Percentiles rank a stretch among this genome's conserved stretches.
These are phyloP conservation scores for Aureobasidium vineae DNA, from an alignment of 2,329 filamentous ascomycete genomes.

Conservation along the genomic window DNA sequence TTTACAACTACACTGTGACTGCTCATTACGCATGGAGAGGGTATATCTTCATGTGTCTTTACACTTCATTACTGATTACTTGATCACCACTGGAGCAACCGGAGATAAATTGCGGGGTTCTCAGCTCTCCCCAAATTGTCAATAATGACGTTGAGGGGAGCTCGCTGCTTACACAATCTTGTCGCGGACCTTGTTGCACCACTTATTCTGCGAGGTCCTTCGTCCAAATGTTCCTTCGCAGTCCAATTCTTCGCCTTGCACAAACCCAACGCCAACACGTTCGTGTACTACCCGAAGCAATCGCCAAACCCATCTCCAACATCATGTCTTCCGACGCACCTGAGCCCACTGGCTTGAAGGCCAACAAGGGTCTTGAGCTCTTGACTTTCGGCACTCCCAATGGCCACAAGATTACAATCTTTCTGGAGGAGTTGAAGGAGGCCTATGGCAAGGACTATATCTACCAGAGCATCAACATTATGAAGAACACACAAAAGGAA, in stretches of 20 bases:
- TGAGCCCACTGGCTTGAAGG: slow-evolving; percentile 57
- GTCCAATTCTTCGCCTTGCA: slow-evolving; percentile 21
- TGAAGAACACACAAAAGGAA: slow-evolving; percentile 64
- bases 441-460: slow-evolving; percentile 62
- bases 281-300: slow-evolving; percentile 22
- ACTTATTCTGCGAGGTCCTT: background rate
- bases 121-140: background rate
- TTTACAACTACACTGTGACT: background rate
- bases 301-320: slow-evolving; percentile 8
- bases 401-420: slow-evolving; percentile 55
- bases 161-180: slow-evolving; percentile 18
- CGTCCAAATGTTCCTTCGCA: slow-evolving; percentile 21
- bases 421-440: slow-evolving; percentile 66
- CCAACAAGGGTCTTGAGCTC: slow-evolving; percentile 63
- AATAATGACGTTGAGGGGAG: slow-evolving; percentile 9
- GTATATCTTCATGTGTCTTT: background rate
- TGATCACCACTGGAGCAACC: too few species aligned
- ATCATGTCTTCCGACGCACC: slow-evolving; percentile 21
- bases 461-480: slow-evolving; percentile 59
- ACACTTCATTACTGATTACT: background rate
- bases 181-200: background rate
- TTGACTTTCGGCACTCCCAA: slow-evolving; percentile 56
- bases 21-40: background rate
- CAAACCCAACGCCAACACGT: slow-evolving; percentile 18
- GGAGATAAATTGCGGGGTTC: slow-evolving; percentile 19